These are phyloP conservation scores for Macrolepiota fuliginosa DNA, from an alignment of 768 basidiomycete species.

Conservation along the genomic window DNA sequence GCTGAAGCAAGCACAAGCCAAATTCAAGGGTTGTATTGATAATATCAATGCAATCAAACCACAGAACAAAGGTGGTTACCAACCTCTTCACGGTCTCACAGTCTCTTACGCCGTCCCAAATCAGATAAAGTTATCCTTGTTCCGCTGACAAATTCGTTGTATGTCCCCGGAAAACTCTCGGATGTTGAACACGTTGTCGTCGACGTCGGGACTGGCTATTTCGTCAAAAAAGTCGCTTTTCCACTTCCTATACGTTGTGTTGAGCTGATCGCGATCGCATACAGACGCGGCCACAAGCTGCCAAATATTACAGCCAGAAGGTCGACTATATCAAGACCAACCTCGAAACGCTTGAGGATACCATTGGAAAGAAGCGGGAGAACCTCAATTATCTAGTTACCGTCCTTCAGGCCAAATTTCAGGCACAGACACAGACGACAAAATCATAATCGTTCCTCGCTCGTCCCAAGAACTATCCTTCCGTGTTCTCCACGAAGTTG, in stretches of 20 bases:
- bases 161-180: slow-evolving; percentile 87
- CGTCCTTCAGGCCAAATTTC: slow-evolving; percentile 66
- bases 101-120: neutral
- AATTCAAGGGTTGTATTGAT: slow-evolving; percentile 86
- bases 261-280: neutral
- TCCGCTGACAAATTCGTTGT: slow-evolving; percentile 91
- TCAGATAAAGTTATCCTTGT: slow-evolving; percentile 87
- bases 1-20: slow-evolving; percentile 88
- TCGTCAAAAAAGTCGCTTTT: slow-evolving; percentile 82
- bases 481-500: neutral
- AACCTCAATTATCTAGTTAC: slow-evolving; percentile 75
- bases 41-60: slow-evolving; percentile 75
- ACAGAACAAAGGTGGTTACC: slow-evolving; percentile 53
- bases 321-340: slow-evolving; percentile 80
- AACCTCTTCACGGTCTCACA: neutral
- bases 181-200: slow-evolving; percentile 88
- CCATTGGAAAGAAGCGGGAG: slow-evolving; percentile 89
- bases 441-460: neutral
- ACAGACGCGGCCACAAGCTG: slow-evolving; percentile 82
- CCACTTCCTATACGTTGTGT: neutral
- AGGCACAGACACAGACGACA: slow-evolving; percentile 22
- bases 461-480: neutral
- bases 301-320: slow-evolving; percentile 79
- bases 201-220: slow-evolving; percentile 96
- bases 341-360: slow-evolving; percentile 83